Evolutionary conservation across 306 rosid genomes (phyloP).

Genomic region (Lathyrus aphaca): DNA sequence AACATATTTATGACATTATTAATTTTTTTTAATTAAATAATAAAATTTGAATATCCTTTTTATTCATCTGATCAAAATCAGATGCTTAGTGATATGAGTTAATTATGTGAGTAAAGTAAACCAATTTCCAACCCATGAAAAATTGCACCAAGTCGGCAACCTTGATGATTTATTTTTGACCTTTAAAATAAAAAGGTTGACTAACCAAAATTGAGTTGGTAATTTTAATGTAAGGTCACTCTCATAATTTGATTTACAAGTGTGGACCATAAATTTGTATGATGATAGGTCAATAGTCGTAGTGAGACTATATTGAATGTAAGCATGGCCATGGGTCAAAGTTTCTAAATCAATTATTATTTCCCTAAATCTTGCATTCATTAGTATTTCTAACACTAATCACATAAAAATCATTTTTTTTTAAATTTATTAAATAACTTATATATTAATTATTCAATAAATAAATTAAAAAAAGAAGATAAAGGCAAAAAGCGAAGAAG

Average conservation of each 20-base stretch:
- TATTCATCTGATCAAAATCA: no score
- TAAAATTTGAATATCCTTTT: no score
- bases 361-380: background rate
- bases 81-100: no score
- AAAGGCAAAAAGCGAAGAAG: background rate
- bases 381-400: background rate
- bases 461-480: background rate
- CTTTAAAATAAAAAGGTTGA: slow-evolving; percentile 1
- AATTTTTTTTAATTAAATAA: no score
- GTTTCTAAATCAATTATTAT: background rate
- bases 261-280: background rate
- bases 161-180: slow-evolving; percentile 3
- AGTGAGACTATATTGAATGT: background rate
- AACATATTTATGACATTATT: no score
- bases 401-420: background rate
- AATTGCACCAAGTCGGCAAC: background rate
- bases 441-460: no score
- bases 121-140: background rate
- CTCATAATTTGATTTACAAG: background rate
- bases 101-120: no score
- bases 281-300: slow-evolving; percentile 27
- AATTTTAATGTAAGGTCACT: background rate
- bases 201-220: background rate
- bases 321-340: background rate
- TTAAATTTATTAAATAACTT: no score